A percentile compares a stretch with the other conserved stretches of the same genome.
Conservation (phyloP, 352 stramenopile species). For the Globisporangium uncinulatum region DNA sequence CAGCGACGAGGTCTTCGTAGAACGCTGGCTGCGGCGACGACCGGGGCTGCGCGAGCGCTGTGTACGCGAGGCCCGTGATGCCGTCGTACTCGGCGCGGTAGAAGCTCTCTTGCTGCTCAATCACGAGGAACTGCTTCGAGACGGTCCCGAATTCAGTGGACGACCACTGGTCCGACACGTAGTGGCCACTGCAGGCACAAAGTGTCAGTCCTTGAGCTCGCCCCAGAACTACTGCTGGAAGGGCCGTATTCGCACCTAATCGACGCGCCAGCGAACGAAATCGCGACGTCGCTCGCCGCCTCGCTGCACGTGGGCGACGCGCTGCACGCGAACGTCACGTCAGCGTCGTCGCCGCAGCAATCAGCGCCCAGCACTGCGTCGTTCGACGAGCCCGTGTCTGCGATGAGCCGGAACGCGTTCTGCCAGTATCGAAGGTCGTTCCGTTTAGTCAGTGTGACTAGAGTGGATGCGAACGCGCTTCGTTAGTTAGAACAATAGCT, state of each 20-base stretch:
- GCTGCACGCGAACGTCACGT: slow-evolving; percentile 58
- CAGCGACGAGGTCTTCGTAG: slow-evolving; percentile 45
- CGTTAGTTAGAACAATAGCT: neutral
- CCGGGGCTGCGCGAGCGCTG: slow-evolving; percentile 38
- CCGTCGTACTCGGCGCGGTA: slow-evolving; percentile 71
- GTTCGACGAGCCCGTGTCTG: slow-evolving; percentile 83
- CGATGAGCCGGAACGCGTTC: slow-evolving; percentile 74
- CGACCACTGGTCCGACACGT: slow-evolving; percentile 67
- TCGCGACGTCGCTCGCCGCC: slow-evolving; percentile 18
- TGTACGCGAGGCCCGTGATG: slow-evolving; percentile 71
- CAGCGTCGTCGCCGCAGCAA: slow-evolving; percentile 45
- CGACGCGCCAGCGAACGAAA: slow-evolving; percentile 56
- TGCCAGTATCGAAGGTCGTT: slow-evolving; percentile 8
- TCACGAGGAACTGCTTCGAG: slow-evolving; percentile 67
- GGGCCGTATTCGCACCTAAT: slow-evolving; percentile 70
- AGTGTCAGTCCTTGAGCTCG: no score
- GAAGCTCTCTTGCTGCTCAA: slow-evolving; percentile 71
- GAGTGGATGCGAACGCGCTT: no score
- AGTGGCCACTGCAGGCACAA: slow-evolving; percentile 36
- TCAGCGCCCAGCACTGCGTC: slow-evolving; percentile 53
- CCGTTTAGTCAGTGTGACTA: no score
- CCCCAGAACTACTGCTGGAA: no score
- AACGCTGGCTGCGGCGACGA: slow-evolving; percentile 35
- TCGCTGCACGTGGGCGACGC: slow-evolving; percentile 55
- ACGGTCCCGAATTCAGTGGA: slow-evolving; percentile 45